Base-by-base conservation (phyloP, 2,329 filamentous ascomycete species). In the Diaporthe ampelina region DNA sequence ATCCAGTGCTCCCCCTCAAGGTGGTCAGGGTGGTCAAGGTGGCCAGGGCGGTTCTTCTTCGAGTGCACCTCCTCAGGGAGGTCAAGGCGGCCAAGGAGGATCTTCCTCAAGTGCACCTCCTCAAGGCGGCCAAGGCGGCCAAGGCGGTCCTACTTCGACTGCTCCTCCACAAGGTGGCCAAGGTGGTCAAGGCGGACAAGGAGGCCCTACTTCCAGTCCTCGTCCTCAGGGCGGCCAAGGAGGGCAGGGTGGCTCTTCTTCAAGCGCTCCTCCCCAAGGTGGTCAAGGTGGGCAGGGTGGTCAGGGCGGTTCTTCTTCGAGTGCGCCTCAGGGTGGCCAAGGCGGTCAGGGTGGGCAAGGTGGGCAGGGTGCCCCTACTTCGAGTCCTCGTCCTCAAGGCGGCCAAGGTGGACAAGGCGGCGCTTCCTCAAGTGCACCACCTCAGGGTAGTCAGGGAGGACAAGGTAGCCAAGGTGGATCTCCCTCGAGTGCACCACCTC, bases 221-320 rank as follows among this genome's bases (percentile, higher is more conserved):
- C 74, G 57, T 0, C 58, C 56, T 32, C 71, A 73, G 21, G 63
- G 50, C 9, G 73, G 54, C 11, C 58, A 61, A 10, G 67, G 54
- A 8, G 29, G 43, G 1, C 59, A 65, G 32, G 59, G 59, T n/a
- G 40, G 40, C 2, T 35, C 71, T 13, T 24, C 59, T 17, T 40
- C 48, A 4, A 56, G n/a, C 13, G 48, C 26, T 40, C 74, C 57
- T 0, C 58, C 56, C 24, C 71, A 73, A 17, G 61, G 50, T 15
- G 73, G 54, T 8, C 57, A 61, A 10, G 67, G 54, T 13, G 29
- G 43, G 1, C 71, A 72, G 37, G 26, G 43, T 3, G 70, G 58
- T 0, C 68, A 43, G 10, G 40, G 58, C n/a, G 58, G 58, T 0
- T 45, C 70, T 63, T 43, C 52, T 48, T 70, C 72, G 26, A 54